Evolutionary conservation across 2,329 filamentous ascomycete genomes (phyloP).

Genomic region (Fusarium sp.): DNA sequence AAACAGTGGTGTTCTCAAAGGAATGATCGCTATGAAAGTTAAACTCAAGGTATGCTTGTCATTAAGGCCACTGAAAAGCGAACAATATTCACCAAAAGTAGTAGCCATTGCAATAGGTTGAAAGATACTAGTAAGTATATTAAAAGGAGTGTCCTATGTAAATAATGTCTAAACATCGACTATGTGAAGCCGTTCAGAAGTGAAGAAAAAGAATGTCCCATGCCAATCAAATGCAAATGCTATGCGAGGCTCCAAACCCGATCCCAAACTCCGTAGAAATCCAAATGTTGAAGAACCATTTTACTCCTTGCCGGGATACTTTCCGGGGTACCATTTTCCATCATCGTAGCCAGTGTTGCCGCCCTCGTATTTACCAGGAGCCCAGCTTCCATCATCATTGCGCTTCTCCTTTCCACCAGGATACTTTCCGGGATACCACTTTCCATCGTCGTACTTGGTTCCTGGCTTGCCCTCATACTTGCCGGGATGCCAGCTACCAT

Average conservation of each 20-base stretch:
- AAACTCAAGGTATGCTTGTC: too few species aligned
- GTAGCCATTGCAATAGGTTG: not conserved
- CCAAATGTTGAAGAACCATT: not conserved
- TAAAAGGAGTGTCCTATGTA: constrained; percentile 9
- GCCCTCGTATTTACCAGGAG: constrained; percentile 16
- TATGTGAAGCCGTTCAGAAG: not conserved
- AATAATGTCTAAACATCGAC: not conserved
- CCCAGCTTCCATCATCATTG: constrained; percentile 6
- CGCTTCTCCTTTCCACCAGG: constrained; percentile 14
- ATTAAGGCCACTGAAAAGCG: too few species aligned
- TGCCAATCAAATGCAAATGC: not conserved
- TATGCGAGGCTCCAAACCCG: not conserved
- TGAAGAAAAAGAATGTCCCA: constrained; percentile 7
- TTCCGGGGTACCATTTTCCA: constrained; percentile 28
- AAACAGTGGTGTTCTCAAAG: too few species aligned
- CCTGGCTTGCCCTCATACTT: constrained; percentile 18
- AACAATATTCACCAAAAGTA: not conserved
- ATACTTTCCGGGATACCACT: constrained; percentile 30
- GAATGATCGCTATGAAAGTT: too few species aligned
- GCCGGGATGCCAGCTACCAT: not conserved
- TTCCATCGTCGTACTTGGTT: constrained; percentile 11
- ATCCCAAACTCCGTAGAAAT: constrained; percentile 4
- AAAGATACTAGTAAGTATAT: not conserved
- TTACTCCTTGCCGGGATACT: constrained; percentile 30
- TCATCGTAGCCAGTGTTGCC: constrained; percentile 6